phyloP scores from a whole-genome alignment of 1,139 yeast species.

The Kluyveromyces sp. region DNA sequence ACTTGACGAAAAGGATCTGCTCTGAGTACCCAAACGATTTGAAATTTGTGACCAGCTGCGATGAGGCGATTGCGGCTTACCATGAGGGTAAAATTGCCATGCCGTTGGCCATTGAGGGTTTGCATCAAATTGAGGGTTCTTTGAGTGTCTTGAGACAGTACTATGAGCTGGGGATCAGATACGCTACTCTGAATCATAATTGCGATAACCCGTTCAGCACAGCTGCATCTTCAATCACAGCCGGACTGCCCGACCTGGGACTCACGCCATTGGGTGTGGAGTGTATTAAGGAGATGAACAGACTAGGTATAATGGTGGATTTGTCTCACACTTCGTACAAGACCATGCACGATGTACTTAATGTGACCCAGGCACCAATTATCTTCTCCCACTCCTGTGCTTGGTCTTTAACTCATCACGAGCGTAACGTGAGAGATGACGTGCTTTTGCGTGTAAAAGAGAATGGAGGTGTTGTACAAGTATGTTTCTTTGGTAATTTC shows the following conservation, averaged over 20 bases:
- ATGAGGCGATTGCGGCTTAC: slow-evolving; percentile 35
- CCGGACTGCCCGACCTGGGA: slow-evolving; percentile 40
- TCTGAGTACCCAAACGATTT: slow-evolving; percentile 35
- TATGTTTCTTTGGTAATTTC: slow-evolving; percentile 42
- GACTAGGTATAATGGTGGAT: slow-evolving; percentile 48
- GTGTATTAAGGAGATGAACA: slow-evolving; percentile 42
- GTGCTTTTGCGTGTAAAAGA: slow-evolving; percentile 34
- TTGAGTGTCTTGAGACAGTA: slow-evolving; percentile 43
- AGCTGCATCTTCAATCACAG: slow-evolving; percentile 41
- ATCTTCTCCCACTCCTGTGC: slow-evolving; percentile 46
- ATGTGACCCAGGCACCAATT: slow-evolving; percentile 40
- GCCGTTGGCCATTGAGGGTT: slow-evolving; percentile 46
- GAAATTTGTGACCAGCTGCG: slow-evolving; percentile 34
- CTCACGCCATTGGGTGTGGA: slow-evolving; percentile 36
- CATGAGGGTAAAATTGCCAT: slow-evolving; percentile 35
- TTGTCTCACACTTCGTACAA: slow-evolving; percentile 44
- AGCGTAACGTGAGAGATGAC: slow-evolving; percentile 45
- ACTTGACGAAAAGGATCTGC: slow-evolving; percentile 40
- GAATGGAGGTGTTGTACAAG: slow-evolving; percentile 43
- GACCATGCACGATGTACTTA: slow-evolving; percentile 42
- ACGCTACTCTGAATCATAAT: slow-evolving; percentile 46
- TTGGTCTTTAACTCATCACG: slow-evolving; percentile 35
- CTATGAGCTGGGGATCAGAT: slow-evolving; percentile 42
- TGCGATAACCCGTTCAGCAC: slow-evolving; percentile 53
- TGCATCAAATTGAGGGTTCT: slow-evolving; percentile 45